phyloP scores from a whole-genome alignment of 2,329 filamentous ascomycete species.

The Sordariomycetes sp. region DNA sequence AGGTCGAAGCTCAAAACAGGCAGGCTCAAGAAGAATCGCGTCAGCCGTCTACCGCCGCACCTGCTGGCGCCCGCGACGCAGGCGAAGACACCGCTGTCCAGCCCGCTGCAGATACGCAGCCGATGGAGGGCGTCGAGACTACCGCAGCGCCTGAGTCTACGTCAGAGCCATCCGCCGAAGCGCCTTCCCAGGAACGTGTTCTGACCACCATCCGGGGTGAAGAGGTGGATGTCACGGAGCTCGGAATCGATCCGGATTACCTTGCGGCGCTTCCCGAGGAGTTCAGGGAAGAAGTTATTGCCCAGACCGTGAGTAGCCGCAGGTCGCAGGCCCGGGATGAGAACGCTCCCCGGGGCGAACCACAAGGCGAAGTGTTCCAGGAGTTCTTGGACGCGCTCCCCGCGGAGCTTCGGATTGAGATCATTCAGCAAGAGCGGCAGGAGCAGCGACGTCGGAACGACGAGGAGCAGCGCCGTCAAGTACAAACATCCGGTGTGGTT shows the following conservation, averaged over 20 bases:
- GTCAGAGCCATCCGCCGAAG: slow-evolving; percentile 14
- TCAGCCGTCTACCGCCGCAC: background rate
- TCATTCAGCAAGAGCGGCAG: slow-evolving; percentile 79
- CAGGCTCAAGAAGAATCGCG: background rate
- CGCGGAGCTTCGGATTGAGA: slow-evolving; percentile 76
- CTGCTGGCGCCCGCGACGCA: background rate
- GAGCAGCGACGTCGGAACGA: slow-evolving; percentile 82
- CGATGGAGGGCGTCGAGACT: slow-evolving; percentile 69
- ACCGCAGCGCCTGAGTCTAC: slow-evolving; percentile 18
- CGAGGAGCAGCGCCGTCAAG: slow-evolving; percentile 62
- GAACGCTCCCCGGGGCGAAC: slow-evolving; percentile 55
- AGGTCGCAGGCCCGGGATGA: slow-evolving; percentile 62
- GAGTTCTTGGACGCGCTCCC: slow-evolving; percentile 92
- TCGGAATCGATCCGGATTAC: slow-evolving; percentile 91
- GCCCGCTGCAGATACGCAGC: slow-evolving; percentile 18
- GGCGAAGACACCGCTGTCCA: background rate
- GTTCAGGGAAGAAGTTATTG: slow-evolving; percentile 88
- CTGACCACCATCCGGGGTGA: slow-evolving; percentile 76
- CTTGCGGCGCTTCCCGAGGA: slow-evolving; percentile 96
- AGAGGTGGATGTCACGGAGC: slow-evolving; percentile 81
- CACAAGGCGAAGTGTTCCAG: slow-evolving; percentile 72
- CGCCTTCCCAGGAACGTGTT: slow-evolving; percentile 33
- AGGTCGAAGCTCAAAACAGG: background rate
- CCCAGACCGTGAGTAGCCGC: slow-evolving; percentile 73
- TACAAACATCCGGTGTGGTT: slow-evolving; percentile 23